Evolutionary conservation across 805 yeast species (phyloP).

Genomic region (Candida vaughaniae): DNA sequence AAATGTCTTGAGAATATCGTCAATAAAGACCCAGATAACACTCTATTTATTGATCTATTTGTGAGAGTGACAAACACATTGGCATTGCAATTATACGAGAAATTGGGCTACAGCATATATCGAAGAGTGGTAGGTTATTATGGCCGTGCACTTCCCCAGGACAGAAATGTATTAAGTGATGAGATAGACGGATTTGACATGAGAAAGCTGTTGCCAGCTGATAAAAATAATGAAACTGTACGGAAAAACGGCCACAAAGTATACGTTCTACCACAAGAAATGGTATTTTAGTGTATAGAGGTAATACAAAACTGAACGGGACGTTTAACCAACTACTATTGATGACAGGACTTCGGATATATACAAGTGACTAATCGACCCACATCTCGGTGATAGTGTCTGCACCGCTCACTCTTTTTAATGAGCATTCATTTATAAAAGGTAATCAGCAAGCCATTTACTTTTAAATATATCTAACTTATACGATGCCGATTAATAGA

Average conservation of each 20-base stretch:
- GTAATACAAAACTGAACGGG: no score
- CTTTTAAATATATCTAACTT: no score
- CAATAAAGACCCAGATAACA: constrained; percentile 67
- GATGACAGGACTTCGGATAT: no score
- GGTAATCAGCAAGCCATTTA: no score
- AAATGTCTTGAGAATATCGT: constrained; percentile 70
- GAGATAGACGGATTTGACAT: constrained; percentile 85
- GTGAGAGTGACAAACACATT: constrained; percentile 82
- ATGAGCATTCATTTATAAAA: no score
- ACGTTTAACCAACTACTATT: no score
- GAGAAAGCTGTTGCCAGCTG: constrained; percentile 66
- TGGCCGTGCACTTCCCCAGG: constrained; percentile 51
- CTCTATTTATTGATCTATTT: constrained; percentile 85
- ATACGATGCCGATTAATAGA: constrained; percentile 3
- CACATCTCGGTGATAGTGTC: not conserved
- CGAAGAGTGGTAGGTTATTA: constrained; percentile 90
- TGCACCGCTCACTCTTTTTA: no score
- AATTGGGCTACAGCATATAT: constrained; percentile 79
- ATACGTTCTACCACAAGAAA: constrained; percentile 65
- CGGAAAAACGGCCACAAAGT: constrained; percentile 60
- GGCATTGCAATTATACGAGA: constrained; percentile 81
- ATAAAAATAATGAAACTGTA: constrained; percentile 50
- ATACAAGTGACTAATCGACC: not conserved
- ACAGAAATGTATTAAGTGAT: constrained; percentile 54
- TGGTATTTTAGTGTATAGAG: constrained; percentile 52